A percentile compares a stretch with the other conserved stretches of the same genome.
phyloP scores from a whole-genome alignment of 2,329 filamentous ascomycete species.

The Hymenoscyphus scutula region DNA sequence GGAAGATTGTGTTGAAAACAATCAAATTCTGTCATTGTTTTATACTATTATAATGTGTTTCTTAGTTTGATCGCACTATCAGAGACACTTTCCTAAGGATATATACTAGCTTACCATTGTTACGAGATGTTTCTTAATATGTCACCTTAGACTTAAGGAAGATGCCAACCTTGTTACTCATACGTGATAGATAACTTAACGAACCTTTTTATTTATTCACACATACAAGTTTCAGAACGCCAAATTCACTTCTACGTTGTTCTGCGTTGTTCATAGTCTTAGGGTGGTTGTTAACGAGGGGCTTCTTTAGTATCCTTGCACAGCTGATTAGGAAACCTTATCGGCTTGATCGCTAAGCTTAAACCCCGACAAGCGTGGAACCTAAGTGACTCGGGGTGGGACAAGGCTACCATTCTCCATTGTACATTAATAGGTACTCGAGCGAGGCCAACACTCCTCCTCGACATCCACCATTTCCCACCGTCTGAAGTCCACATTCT shows the following conservation, averaged over 20 bases:
- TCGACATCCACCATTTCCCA: not conserved
- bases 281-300: conserved; percentile 2
- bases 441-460: not conserved
- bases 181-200: not conserved
- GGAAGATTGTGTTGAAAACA: too few species aligned
- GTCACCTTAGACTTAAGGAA: too few species aligned
- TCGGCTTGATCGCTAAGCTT: conserved; percentile 10
- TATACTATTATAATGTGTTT: too few species aligned
- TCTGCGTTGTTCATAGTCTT: not conserved
- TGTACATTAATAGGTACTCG: not conserved
- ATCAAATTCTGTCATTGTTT: too few species aligned
- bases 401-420: conserved; percentile 13
- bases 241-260: not conserved
- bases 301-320: not conserved
- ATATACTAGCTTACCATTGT: not conserved
- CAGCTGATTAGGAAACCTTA: conserved; percentile 19
- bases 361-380: not conserved
- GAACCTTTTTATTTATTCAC: not conserved
- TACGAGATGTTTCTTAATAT: not conserved
- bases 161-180: not conserved
- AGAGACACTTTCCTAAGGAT: too few species aligned
- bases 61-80: too few species aligned
- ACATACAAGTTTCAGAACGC: not conserved
- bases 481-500: not conserved
- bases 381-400: not conserved